phyloP scores from a whole-genome alignment of 2,329 filamentous ascomycete species.

The Xylariaceae sp. region DNA sequence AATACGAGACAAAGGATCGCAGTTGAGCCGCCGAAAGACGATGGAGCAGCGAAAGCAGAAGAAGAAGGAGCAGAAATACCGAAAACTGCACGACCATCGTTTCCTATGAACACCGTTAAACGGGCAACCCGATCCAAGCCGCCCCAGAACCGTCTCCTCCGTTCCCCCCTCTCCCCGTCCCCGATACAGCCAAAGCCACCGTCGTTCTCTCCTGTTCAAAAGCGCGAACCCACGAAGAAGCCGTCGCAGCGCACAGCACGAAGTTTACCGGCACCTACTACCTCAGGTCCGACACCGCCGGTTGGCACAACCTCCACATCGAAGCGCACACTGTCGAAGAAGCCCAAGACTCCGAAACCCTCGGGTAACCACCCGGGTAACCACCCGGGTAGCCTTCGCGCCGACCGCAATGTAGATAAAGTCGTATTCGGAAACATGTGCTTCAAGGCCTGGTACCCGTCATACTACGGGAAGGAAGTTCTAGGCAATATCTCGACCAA shows the following conservation, averaged over 20 bases:
- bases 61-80: constrained; percentile 10
- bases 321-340: constrained; percentile 17
- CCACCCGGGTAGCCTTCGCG: constrained; percentile 30
- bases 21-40: not conserved
- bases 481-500: constrained; percentile 44
- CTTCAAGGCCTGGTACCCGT: constrained; percentile 89
- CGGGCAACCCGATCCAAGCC: not conserved
- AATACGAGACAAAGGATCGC: constrained; percentile 11
- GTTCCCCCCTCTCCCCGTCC: not conserved
- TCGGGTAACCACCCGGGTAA: constrained; percentile 15
- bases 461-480: constrained; percentile 74
- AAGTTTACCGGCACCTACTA: not conserved
- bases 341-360: constrained; percentile 19
- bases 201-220: constrained; percentile 1
- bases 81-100: constrained; percentile 5
- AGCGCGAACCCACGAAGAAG: not conserved
- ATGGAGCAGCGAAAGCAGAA: not conserved
- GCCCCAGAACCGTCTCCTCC: not conserved
- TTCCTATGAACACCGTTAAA: constrained; percentile 1
- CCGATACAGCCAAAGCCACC: not conserved
- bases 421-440: constrained; percentile 78
- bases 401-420: constrained; percentile 75
- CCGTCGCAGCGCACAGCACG: constrained; percentile 2
- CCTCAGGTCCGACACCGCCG: not conserved
- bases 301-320: constrained; percentile 21